Base-by-base conservation (phyloP, 495 filamentous ascomycete species). In the Pyrenopolyporus hunteri region DNA sequence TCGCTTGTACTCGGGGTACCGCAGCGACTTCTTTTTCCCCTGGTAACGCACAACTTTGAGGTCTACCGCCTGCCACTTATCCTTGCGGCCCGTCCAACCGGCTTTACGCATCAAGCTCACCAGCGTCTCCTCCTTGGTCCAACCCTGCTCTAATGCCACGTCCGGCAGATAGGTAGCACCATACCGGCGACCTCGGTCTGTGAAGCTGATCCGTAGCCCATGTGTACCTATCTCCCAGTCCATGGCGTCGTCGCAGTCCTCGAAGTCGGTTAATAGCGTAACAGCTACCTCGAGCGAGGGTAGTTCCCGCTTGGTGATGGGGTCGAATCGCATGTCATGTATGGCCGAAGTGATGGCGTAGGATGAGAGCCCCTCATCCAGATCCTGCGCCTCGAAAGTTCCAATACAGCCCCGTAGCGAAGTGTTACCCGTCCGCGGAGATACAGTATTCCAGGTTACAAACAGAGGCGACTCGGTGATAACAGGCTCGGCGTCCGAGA, bases 381-480 rank as follows among this genome's bases (percentile, higher is more conserved):
- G 83, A 19, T 86, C 82, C 67, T 92, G 89, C 4, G 85, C 70
- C 55, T 94, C 92, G 69, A 98, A 98, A 0, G 94, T 98, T 61
- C 94, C 94, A 67, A 98, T 98, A 80, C 94, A 98, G 25, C 94
- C 94, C 40, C 94, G 89, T 11, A 98, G 82, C 28, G 82, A 84
- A 63, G 85, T 87, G 60, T 65, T 49, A 11, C 82, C 84, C 54
- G 82, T 81, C 19, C 78, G 78, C 0, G 71, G 56, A 3, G 83
- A 85, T 22, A 89, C 47, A 1, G 83, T 90, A 73, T 97, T 96
- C 94, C 95, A 98, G 0, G 94, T 98, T 10, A 98, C 89, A 71
- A 98, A 98, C 10, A 98, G 80, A 4, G 94, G 94, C 44, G 76
- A 77, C 16, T 76, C 70, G 64, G 74, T 69, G 16, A 75, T 57